Conservation (phyloP, 345 rosid species). For the Camelina sativa region DNA sequence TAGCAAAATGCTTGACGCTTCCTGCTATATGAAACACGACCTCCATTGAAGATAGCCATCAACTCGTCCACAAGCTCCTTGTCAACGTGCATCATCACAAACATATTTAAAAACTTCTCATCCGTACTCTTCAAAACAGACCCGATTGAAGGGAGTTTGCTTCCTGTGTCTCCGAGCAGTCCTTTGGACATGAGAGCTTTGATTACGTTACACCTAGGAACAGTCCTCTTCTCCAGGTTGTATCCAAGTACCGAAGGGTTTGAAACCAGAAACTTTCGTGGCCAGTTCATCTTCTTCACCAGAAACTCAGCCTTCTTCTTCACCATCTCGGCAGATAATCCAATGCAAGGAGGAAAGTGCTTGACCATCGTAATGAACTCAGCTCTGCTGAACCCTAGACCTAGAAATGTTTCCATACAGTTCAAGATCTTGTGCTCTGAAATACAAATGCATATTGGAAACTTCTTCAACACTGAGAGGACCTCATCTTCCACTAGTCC, state of each 20-base stretch:
- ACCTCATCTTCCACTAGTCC: too few relatives aligned
- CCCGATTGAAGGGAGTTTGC: not conserved
- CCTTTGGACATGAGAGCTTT: conserved; percentile 39
- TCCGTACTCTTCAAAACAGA: not conserved
- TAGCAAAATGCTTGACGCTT: not conserved
- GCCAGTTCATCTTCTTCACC: not conserved
- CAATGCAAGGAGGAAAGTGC: too few relatives aligned
- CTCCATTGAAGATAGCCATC: conserved; percentile 14
- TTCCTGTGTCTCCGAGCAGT: not conserved
- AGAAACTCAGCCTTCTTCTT: too few relatives aligned
- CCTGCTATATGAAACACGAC: not conserved
- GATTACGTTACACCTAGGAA: conserved; percentile 45
- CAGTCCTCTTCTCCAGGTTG: conserved; percentile 45
- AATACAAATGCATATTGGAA: too few relatives aligned
- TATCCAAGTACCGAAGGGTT: conserved; percentile 20
- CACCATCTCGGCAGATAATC: too few relatives aligned
- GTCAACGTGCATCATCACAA: conserved; percentile 16
- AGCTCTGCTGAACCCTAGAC: too few relatives aligned
- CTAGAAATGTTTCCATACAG: too few relatives aligned
- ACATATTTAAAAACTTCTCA: not conserved
- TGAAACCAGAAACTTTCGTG: not conserved
- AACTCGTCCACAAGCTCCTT: conserved; percentile 14
- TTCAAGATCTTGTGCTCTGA: too few relatives aligned
- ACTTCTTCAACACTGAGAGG: too few relatives aligned
- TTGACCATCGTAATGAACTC: too few relatives aligned